Conservation (phyloP, 192 early-diverging fungal genomes). For the Linnemannia hyalina region DNA sequence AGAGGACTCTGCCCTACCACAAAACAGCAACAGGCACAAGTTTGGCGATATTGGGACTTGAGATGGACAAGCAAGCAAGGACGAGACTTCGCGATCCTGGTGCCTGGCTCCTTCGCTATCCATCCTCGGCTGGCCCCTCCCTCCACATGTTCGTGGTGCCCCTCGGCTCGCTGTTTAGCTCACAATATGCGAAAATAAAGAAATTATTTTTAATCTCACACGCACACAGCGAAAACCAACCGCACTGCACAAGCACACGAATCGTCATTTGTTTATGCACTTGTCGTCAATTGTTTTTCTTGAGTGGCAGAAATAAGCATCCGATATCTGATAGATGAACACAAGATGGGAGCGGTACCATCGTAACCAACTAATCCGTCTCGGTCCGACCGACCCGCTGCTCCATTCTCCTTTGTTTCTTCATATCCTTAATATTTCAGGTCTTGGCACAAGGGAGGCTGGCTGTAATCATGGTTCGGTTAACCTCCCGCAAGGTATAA, state of each 20-base stretch:
- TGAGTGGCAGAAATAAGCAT: no score
- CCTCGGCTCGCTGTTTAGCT: neutral
- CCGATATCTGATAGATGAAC: no score
- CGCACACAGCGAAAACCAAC: neutral
- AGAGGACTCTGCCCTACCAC: no score
- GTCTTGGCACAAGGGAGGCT: neutral
- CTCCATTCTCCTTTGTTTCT: neutral
- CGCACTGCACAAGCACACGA: neutral
- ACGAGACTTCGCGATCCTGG: no score
- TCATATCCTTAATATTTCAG: neutral
- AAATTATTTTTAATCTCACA: neutral
- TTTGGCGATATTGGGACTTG: no score
- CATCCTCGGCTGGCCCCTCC: neutral
- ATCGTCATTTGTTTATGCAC: no score
- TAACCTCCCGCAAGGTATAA: neutral
- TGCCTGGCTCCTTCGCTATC: neutral
- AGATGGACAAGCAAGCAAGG: no score
- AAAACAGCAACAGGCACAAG: no score
- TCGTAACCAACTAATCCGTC: neutral
- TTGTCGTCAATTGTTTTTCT: no score
- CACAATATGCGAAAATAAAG: neutral
- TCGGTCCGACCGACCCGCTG: neutral
- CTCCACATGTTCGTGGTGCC: neutral
- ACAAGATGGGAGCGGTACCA: no score
- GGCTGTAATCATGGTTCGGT: neutral